A percentile compares a stretch with the other conserved stretches of the same genome.
These are phyloP conservation scores for Eragrostis curvula DNA, from an alignment of 176 grass and related monocot genomes.

Conservation along the genomic window DNA sequence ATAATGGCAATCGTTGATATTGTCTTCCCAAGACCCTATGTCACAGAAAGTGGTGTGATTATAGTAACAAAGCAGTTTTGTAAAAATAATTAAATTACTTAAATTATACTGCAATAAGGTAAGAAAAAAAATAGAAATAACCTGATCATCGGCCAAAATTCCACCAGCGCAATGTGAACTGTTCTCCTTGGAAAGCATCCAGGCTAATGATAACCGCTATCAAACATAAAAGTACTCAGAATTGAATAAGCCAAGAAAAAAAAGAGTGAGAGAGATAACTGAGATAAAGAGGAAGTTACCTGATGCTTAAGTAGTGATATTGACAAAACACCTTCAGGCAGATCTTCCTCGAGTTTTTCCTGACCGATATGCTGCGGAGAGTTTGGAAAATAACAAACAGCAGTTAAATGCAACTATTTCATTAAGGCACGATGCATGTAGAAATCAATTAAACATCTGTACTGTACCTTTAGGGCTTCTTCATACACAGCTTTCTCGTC, in stretches of 20 bases:
- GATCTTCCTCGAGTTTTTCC: slow-evolving; percentile 75
- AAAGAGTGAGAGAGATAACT: slow-evolving; percentile 22
- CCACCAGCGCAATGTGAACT: slow-evolving; percentile 83
- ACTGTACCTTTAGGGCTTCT: slow-evolving; percentile 90
- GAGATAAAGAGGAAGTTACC: slow-evolving; percentile 45
- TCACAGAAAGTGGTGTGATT: neutral
- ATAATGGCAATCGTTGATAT: slow-evolving; percentile 88
- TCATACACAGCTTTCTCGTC: slow-evolving; percentile 83
- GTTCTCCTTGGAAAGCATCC: slow-evolving; percentile 94
- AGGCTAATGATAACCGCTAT: slow-evolving; percentile 89
- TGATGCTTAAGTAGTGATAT: slow-evolving; percentile 90
- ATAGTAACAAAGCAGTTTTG: slow-evolving; percentile 12
- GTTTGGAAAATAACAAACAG: neutral
- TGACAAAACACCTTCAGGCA: slow-evolving; percentile 76
- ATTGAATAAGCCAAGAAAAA: neutral
- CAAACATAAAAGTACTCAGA: slow-evolving; percentile 37
- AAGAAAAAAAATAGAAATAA: slow-evolving; percentile 36
- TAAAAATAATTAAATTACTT: slow-evolving; percentile 44
- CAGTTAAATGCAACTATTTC: neutral
- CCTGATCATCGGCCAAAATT: slow-evolving; percentile 99
- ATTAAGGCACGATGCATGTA: neutral
- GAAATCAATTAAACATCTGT: slow-evolving; percentile 26
- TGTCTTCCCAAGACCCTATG: slow-evolving; percentile 92
- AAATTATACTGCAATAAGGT: slow-evolving; percentile 28
- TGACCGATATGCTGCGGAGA: slow-evolving; percentile 68